A percentile compares a stretch with the other conserved stretches of the same genome.
Evolutionary conservation across 2,329 filamentous ascomycete genomes (phyloP).

Genomic region (Neonectria ditissima): DNA sequence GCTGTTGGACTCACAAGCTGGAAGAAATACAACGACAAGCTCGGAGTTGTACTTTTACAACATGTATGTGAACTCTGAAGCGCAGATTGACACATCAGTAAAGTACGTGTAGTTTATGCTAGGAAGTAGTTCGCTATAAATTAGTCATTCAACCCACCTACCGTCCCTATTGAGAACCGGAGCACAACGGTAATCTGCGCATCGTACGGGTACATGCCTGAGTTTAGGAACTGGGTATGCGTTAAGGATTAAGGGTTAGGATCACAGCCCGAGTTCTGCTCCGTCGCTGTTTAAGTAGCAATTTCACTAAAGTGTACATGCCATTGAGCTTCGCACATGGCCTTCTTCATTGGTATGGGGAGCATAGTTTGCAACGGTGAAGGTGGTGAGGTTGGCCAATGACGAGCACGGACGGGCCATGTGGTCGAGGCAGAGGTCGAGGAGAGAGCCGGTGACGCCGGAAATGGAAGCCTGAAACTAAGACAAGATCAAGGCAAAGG

Average conservation of each 20-base stretch:
- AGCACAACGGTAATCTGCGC: background rate
- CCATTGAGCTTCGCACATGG: constrained; percentile 26
- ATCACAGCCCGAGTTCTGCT: background rate
- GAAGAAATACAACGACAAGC: background rate
- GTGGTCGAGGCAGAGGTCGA: constrained; percentile 42
- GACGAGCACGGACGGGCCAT: constrained; percentile 34
- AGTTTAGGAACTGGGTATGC: background rate
- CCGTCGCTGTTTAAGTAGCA: background rate
- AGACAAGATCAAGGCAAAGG: background rate
- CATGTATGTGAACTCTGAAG: background rate
- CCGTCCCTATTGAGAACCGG: background rate
- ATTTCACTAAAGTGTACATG: background rate
- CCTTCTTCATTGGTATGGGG: constrained; percentile 6
- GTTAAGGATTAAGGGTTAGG: background rate
- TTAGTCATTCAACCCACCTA: background rate
- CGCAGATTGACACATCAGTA: background rate
- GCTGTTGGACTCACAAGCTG: background rate
- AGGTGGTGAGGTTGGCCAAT: constrained; percentile 34
- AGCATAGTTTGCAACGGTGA: constrained; percentile 12
- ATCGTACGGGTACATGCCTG: background rate
- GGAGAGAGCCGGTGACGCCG: constrained; percentile 22
- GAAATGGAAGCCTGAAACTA: background rate
- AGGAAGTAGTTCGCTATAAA: background rate
- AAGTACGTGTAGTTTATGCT: background rate
- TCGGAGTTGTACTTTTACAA: background rate